Evolutionary conservation across 2,329 filamentous ascomycete genomes (phyloP), one percentile per base, ranked within the genome.

Genomic region (Colletotrichum theobromicola): DNA sequence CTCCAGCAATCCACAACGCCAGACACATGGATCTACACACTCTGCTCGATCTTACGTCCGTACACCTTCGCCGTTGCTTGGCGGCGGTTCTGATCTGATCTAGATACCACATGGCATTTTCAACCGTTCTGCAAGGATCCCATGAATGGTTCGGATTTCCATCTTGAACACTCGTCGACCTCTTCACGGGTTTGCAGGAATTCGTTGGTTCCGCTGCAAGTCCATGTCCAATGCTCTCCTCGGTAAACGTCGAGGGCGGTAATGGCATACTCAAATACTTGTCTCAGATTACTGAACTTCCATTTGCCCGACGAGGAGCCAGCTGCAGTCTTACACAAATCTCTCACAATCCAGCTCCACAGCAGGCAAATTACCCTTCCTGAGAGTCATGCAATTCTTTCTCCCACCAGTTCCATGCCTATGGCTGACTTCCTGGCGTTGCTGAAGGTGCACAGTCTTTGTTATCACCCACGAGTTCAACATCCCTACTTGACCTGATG

Each of bases 1-100:
- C 57, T 61, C 32, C 28, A 34, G 28, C 57, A 32, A 58, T 42
- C 65, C 65, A 67, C 65, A 60, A 30, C 53, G 32, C 50, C 53
- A 28, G n/a, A n/a, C 50, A 46, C 21, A 46, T 60, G 18, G 55
- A 61, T 68, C 55, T 35, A 28, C 28, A 35, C 13, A 67, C 10
- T 24, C 58, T 42, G 46, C 42, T 62, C 26, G 13, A 72, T 50
- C 28, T 75, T 75, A 67, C 72, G 68, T 67, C 72, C 72, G 68
- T 72, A 75, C 55, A 72, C 62, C n/a, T 32, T 46, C 26, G 26
- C 72, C 62, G 72, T 72, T 72, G 16, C 72, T 65, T 61, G 57
- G 42, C 62, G 15, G 57, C 30, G 26, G 67, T 24, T 24, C n/a
- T 63, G 57, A 61, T 61, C 62, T 24, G 68, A 67, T 67, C 15